Conservation (phyloP, 2,329 filamentous ascomycete species). For the Onygenales sp. region DNA sequence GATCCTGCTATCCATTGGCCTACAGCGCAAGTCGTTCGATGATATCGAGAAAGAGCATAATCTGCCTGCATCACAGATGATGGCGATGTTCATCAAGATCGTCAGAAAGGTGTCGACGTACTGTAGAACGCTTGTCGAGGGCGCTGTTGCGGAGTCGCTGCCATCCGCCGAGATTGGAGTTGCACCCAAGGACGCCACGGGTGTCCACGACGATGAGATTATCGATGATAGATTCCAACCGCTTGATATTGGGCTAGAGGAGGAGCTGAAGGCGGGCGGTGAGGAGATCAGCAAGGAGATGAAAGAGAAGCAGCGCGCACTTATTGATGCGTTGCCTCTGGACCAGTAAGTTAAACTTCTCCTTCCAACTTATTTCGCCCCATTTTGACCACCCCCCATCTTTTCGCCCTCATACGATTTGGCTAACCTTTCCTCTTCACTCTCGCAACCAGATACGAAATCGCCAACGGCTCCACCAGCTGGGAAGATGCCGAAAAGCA, state of each 20-base stretch:
- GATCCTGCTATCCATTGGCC: constrained; percentile 78
- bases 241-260: constrained; percentile 60
- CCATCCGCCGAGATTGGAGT: constrained; percentile 43
- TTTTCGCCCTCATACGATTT: background rate
- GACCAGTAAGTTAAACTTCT: constrained; percentile 56
- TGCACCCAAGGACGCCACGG: constrained; percentile 36
- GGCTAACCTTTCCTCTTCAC: background rate
- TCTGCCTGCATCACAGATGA: constrained; percentile 64
- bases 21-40: constrained; percentile 84
- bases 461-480: constrained; percentile 37
- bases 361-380: background rate
- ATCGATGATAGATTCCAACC: constrained; percentile 59
- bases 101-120: constrained; percentile 75
- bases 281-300: constrained; percentile 64
- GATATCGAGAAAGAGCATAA: constrained; percentile 68
- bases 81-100: constrained; percentile 97
- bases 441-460: constrained; percentile 29
- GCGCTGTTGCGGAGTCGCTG: constrained; percentile 59
- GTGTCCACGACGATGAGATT: constrained; percentile 60
- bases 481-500: constrained; percentile 64
- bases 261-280: constrained; percentile 76
- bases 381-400: background rate
- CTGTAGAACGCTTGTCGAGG: constrained; percentile 66
- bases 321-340: constrained; percentile 84
- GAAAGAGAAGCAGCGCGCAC: constrained; percentile 69